Evolutionary conservation across 345 rosid genomes (phyloP).

Genomic region (Heritiera littoralis): DNA sequence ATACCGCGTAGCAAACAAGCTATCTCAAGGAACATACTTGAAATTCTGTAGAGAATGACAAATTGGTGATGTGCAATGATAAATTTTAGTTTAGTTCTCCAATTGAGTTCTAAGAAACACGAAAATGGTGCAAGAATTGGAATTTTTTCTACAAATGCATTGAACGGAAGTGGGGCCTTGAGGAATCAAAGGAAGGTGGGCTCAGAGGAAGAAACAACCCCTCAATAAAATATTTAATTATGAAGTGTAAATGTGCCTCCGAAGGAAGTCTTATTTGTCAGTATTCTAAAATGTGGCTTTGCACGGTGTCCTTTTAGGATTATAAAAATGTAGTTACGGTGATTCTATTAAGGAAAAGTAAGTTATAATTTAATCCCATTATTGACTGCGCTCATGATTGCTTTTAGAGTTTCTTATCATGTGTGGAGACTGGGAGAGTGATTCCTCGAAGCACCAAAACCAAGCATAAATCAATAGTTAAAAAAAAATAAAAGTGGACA

Average conservation of each 20-base stretch:
- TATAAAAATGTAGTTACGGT: slow-evolving; percentile 10
- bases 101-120: neutral
- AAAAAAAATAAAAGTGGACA: too few relatives aligned
- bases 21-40: neutral
- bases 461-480: neutral
- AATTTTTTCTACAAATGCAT: slow-evolving; percentile 14
- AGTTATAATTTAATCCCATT: slow-evolving; percentile 13
- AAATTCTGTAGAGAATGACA: neutral
- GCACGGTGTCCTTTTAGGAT: slow-evolving; percentile 25
- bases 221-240: slow-evolving; percentile 21
- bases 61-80: neutral
- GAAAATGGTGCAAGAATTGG: slow-evolving; percentile 4
- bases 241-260: slow-evolving; percentile 10
- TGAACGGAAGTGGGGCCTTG: slow-evolving; percentile 18
- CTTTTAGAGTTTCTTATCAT: neutral
- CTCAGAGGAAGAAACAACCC: slow-evolving; percentile 33
- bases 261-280: neutral
- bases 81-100: neutral
- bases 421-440: neutral
- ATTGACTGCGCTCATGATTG: slow-evolving; percentile 34
- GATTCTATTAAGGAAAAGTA: slow-evolving; percentile 1
- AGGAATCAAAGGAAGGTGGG: slow-evolving; percentile 32
- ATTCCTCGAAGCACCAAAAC: neutral
- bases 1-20: slow-evolving; percentile 10
- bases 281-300: slow-evolving; percentile 17